These are phyloP conservation scores for Bromus sterilis DNA, from an alignment of 176 grass and related monocot species.

Conservation along the genomic window DNA sequence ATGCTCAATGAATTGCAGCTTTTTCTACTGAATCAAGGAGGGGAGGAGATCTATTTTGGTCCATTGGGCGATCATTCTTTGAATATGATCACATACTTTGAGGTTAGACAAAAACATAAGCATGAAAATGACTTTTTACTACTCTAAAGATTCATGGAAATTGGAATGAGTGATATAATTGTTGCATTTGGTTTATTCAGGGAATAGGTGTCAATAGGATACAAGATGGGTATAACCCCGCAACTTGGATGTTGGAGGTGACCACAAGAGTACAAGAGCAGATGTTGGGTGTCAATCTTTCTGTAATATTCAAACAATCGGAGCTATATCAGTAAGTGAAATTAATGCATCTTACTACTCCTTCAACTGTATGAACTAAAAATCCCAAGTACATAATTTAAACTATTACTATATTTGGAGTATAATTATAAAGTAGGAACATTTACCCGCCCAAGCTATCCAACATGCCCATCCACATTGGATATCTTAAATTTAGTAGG, in stretches of 20 bases:
- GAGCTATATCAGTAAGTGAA: conserved; percentile 20
- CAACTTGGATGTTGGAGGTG: conserved; percentile 17
- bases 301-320: conserved; percentile 3
- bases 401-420: neutral
- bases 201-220: conserved; percentile 3
- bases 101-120: neutral
- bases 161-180: neutral
- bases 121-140: neutral
- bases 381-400: neutral
- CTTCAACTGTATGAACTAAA: neutral
- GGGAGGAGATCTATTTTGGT: conserved; percentile 21
- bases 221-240: conserved; percentile 18
- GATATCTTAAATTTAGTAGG: neutral
- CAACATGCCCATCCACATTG: neutral
- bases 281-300: neutral
- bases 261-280: conserved; percentile 2
- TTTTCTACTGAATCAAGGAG: neutral
- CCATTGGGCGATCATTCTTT: neutral
- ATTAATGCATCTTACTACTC: neutral
- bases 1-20: neutral
- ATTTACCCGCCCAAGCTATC: neutral
- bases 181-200: conserved; percentile 3
- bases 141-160: neutral
- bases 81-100: conserved; percentile 1
- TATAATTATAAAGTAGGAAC: neutral